Evolutionary conservation across 768 basidiomycete genomes (phyloP), one percentile per base, ranked within the genome.

Genomic region (Coprinopsis cinerea): DNA sequence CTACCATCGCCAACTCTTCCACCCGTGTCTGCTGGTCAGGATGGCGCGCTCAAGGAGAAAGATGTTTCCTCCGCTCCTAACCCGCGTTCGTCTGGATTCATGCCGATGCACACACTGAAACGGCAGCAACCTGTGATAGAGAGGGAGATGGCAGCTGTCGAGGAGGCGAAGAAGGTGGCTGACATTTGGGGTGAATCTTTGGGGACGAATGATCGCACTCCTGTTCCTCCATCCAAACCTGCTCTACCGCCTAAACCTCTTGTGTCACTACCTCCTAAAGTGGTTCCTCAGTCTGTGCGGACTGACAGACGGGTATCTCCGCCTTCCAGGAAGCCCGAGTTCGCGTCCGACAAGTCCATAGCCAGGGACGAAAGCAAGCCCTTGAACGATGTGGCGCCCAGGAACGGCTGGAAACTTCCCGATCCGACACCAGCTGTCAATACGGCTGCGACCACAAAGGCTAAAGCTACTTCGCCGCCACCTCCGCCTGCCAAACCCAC

Each of bases 51-150:
- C 22, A 44, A 53, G 11, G 42, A 49, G 24, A 49, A 53, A 22
- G 64, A 61, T 37, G 55, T 62, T 35, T 66, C 67, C 24, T 59
- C 69, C 23, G 63, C 70, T 0, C 84, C 85, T 0, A 82, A 88
- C 60, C 83, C 85, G 23, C 80, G 85, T 2, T 88, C 85, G 1
- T 87, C 85, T 44, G 87, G 85, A 1, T 89, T 89, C 57, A 72
- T 87, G 17, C 80, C 85, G 0, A 76, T 88, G 11, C 72, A 75
- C 4, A 77, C 78, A 0, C 69, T 79, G 43, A 77, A 75, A 47
- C 66, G 68, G 42, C 59, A 63, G 13, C 61, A 56, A 30, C 55
- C 58, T 3, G 44, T 30, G 25, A 55, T 59, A 27, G 55, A 59
- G 4, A 61, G 55, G 42, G 62, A 65, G 24, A 51, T 61, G 20